Evolutionary conservation across 768 basidiomycete genomes (phyloP), one percentile per base, ranked within the genome.

Genomic region (Mycena sanguinolenta): DNA sequence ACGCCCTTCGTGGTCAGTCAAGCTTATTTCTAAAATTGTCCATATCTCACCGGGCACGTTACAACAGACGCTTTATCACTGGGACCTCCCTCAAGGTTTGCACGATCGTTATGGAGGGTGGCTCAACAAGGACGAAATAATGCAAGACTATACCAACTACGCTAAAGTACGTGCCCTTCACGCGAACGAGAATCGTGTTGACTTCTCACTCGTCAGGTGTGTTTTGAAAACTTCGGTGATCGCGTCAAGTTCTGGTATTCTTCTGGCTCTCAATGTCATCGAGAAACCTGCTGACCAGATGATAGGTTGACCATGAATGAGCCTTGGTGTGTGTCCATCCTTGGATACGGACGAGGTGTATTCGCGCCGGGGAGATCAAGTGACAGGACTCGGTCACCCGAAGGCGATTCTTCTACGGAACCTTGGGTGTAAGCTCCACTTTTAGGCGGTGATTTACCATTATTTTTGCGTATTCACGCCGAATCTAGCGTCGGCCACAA

Each of bases 41-140:
- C 49, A 61, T 39, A 61, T 54, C 54, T 64, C 55, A 67, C 36
- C 5, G 23, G 25, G 46, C 49, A 34, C 17, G 5, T 13, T 16
- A 50, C 62, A 63, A 13, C 70, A 92, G 90, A 92, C 90, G 0
- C 79, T 92, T 39, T 91, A 92, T 75, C 92, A 91, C 77, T 94
- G 93, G 93, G 93, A 94, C 76, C 86, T 94, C 13, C 93, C 93
- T 13, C 90, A 92, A 75, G 89, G 81, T 25, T 86, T 95, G 44
- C 88, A 93, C 64, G 90, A 93, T 69, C 85, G 89, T 64, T 94
- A 94, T 77, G 87, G 88, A 2, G 92, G 92, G 7, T 95, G 92
- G 92, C 78, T 93, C 58, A 90, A 90, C 82, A 91, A 90, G 77
- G 86, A 89, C 53, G 89, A 92, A 74, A 87, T 93, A 63, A 82